Evolutionary conservation across 148 eudicot genomes (phyloP), one percentile per base, ranked within the genome.

Genomic region (Beta vulgaris): DNA sequence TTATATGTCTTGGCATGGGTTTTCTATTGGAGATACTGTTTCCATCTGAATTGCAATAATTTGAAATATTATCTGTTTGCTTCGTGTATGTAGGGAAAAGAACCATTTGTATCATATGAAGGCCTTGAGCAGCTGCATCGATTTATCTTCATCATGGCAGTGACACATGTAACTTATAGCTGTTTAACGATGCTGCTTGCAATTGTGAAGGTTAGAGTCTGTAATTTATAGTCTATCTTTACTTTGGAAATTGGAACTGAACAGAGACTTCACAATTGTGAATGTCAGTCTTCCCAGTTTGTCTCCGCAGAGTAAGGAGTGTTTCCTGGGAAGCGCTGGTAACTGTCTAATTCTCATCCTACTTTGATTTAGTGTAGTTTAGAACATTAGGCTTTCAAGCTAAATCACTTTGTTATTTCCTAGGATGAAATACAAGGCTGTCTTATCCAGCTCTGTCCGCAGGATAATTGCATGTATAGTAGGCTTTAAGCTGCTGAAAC

Each of bases 81-180:
- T 65, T 70, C 68, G 74, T 21, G 42, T 39, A n/a, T n/a, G 46
- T 87, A 95, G 99, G 88, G 90, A 82, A 66, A 82, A 42, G 99
- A 92, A 78, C 97, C 99, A 75, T 95, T 95, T 85, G 88, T 95
- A 37, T 92, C 97, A 61, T 91, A 90, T 77, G 89, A 92, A 89
- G 99, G 99, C 63, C 96, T 95, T 78, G 99, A 95, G 89, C 97
- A 95, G 76, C 85, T 95, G 75, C 99, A 95, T 78, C 87, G 99
- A 40, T 95, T 95, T 84, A 95, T 95, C 81, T 95, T 95, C 88
- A 89, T 95, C 81, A 95, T 95, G 97, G 99, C 99, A 7, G 82
- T 92, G 80, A 95, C 99, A 62, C 99, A 95, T 85, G 84, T 95
- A 77, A 85, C 97, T 77, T 95, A 95, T 80, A 95, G 99, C 84